These are phyloP conservation scores for Gloeostereum incarnatum DNA, from an alignment of 768 basidiomycete species.

Conservation along the genomic window DNA sequence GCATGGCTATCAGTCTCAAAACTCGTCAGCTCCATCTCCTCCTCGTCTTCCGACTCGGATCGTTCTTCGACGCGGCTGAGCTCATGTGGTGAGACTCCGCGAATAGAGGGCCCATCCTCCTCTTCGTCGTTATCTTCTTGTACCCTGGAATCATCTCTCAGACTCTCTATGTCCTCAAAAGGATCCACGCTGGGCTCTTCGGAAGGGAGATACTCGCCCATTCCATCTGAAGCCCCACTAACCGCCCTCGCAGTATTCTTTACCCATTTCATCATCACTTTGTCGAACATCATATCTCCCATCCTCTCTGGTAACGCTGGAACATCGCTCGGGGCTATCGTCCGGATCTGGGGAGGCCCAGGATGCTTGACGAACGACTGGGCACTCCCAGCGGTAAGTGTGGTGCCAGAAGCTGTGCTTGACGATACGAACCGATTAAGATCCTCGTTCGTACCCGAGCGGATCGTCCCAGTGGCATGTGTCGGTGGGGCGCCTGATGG, in stretches of 20 bases:
- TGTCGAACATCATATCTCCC: constrained; percentile 86
- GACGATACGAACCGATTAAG: constrained; percentile 87
- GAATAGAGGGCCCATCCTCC: constrained; percentile 10
- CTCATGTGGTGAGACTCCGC: constrained; percentile 17
- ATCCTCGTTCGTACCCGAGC: constrained; percentile 52
- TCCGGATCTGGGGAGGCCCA: constrained; percentile 70
- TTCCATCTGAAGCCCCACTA: constrained; percentile 12
- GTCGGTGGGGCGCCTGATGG: constrained; percentile 25
- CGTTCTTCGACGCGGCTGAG: constrained; percentile 43
- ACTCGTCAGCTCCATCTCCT: constrained; percentile 59
- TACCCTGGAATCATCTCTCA: constrained; percentile 52
- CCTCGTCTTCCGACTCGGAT: constrained; percentile 48
- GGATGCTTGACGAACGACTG: constrained; percentile 81
- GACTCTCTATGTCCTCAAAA: constrained; percentile 85
- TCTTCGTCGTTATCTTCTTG: constrained; percentile 14
- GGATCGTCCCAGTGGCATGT: constrained; percentile 44
- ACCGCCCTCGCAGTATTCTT: constrained; percentile 38
- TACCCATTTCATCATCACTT: constrained; percentile 78
- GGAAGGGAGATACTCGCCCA: constrained; percentile 20
- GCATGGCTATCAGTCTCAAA: constrained; percentile 63
- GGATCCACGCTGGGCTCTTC: constrained; percentile 73
- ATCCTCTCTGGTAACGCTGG: constrained; percentile 67
- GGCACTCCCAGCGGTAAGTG: constrained; percentile 60
- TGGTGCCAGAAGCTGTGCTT: constrained; percentile 70
- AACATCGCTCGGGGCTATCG: constrained; percentile 75